Base-by-base conservation (phyloP, 108 stramenopile genomes). In the Seminavis robusta region DNA sequence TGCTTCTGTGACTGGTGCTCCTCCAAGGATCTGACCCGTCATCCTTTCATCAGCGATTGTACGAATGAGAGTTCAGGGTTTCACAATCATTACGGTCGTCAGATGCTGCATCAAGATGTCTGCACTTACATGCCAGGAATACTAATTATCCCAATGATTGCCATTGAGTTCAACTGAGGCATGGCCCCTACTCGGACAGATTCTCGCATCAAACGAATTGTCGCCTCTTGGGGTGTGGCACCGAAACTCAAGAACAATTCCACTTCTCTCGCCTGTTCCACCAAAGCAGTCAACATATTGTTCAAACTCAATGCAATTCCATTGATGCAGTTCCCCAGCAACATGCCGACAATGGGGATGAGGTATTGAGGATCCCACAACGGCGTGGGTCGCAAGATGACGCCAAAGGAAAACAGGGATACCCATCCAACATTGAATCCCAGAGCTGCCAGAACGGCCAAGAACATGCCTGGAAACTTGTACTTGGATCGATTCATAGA, bases 71-170 rank as follows among this genome's bases (percentile, higher is more conserved):
- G n/a, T n/a, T n/a, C n/a, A n/a, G n/a, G n/a, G n/a, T n/a, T n/a
- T n/a, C n/a, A n/a, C n/a, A n/a, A n/a, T n/a, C n/a, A n/a, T n/a
- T n/a, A n/a, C n/a, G n/a, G n/a, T n/a, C n/a, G n/a, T n/a, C n/a
- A n/a, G n/a, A n/a, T n/a, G n/a, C n/a, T n/a, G n/a, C n/a, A n/a
- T n/a, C n/a, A n/a, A n/a, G n/a, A n/a, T n/a, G n/a, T n/a, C n/a
- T n/a, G n/a, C n/a, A n/a, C n/a, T n/a, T n/a, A n/a, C 93, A 96
- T 96, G 8, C 95, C 93, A 32, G 92, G 94, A 52, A 93, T 69
- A 28, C 46, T 61, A 34, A 69, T 61, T 9, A 95, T 43, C 8
- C 95, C 95, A 59, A 92, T 86, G 13, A 90, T 74, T 8, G 71
- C 73, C 86, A 94, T 87, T 7, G 52, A 34, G 51, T 95, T 95